Base-by-base conservation (phyloP, 768 basidiomycete genomes). In the Floccularia luteovirens region DNA sequence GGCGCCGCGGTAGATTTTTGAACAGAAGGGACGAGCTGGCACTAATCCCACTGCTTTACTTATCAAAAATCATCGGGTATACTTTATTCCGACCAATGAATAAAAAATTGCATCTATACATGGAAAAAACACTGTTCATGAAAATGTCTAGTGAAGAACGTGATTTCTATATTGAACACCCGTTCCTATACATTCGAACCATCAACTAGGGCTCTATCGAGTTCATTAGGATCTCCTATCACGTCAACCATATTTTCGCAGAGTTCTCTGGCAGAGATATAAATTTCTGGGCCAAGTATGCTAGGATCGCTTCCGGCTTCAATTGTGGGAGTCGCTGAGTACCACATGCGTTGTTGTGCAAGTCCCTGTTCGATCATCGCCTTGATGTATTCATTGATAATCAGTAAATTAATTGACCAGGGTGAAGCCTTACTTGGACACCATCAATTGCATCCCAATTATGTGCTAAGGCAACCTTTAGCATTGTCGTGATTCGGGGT, bases 311-410 rank as follows among this genome's bases (percentile, higher is more conserved):
- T 28, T 19, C 38, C 38, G 7, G 5, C 5, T 20, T 20, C 38
- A 7, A 39, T 14, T 17, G 38, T 12, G 2, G 38, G 24, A 6
- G 16, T 30, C 8, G 10, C 6, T 24, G 13, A 7, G 25, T 28
- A 39, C 63, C 63, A 65, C 61, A 65, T 63, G 19, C 63, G 53
- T 40, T 65, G 63, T 33, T 65, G 63, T 3, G 63, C 62, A 19
- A 62, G 46, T 7, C 61, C 62, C 39, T 65, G 63, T 36, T 65
- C 62, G 8, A 64, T 54, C 51, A 62, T 58, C 17, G 62, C 61
- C 52, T 64, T 43, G 5, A 34, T 28, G 20, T 16, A 23, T 6
- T 23, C 17, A 36, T 32, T 19, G 12, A n/a, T n/a, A 2, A 7
- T 21, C 6, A 7, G 24, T 22, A 13, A 36, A 38, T 8, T 16